These are phyloP conservation scores for Pichia sorboxylosa DNA, from an alignment of 1,139 yeast genomes.

Conservation along the genomic window DNA sequence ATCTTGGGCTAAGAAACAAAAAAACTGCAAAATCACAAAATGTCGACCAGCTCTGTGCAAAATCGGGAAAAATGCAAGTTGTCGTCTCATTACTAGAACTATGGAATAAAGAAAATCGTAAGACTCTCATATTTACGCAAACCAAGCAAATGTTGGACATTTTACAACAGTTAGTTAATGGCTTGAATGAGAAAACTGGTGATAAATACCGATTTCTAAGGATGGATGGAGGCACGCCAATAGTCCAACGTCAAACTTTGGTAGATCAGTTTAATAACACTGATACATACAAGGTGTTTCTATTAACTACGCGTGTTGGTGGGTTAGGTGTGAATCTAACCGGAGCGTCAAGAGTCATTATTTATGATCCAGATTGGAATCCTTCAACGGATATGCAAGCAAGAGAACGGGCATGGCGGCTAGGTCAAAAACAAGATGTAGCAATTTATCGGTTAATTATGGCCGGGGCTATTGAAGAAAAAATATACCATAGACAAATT, in stretches of 20 bases:
- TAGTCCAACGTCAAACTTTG: constrained; percentile 58
- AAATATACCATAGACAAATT: constrained; percentile 90
- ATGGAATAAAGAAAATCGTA: constrained; percentile 72
- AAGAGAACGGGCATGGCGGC: constrained; percentile 91
- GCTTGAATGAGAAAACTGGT: constrained; percentile 25
- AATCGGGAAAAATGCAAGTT: constrained; percentile 89
- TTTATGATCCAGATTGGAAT: constrained; percentile 97
- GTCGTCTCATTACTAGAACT: constrained; percentile 60
- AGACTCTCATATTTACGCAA: constrained; percentile 77
- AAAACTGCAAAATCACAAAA: constrained; percentile 25
- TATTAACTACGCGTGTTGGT: constrained; percentile 89
- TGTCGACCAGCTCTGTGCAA: constrained; percentile 19
- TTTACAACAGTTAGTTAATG: constrained; percentile 47
- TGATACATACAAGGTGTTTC: constrained; percentile 46
- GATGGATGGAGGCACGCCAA: constrained; percentile 93
- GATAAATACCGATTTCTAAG: constrained; percentile 42
- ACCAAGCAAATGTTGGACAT: constrained; percentile 91
- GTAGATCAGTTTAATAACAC: constrained; percentile 73
- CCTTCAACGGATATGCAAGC: constrained; percentile 98
- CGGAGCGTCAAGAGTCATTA: constrained; percentile 90
- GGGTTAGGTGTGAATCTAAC: constrained; percentile 91
- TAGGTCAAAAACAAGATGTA: constrained; percentile 92
- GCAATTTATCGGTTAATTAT: constrained; percentile 85
- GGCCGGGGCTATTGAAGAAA: constrained; percentile 93
- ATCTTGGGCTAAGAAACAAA: constrained; percentile 33